Evolutionary conservation across 2,329 filamentous ascomycete genomes (phyloP).

Genomic region (Pestalotiopsis sp.): DNA sequence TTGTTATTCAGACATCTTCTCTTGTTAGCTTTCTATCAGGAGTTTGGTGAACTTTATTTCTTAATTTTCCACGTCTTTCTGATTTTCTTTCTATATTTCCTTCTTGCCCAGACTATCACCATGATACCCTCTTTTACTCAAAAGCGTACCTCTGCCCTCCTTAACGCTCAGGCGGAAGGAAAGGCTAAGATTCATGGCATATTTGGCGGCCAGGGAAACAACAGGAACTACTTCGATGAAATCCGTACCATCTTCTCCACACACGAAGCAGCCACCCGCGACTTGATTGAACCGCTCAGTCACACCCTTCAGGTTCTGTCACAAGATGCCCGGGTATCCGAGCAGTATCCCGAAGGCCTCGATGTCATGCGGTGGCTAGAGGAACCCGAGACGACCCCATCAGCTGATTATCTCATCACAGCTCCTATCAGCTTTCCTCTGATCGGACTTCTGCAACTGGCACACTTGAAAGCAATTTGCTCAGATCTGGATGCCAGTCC

Average conservation of each 20-base stretch:
- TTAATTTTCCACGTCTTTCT: not conserved
- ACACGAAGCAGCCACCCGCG: constrained; percentile 17
- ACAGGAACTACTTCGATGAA: constrained; percentile 23
- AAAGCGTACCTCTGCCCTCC: constrained; percentile 1
- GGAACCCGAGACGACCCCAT: constrained; percentile 26
- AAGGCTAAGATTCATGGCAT: constrained; percentile 20
- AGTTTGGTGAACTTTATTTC: not conserved
- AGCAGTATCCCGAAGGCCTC: constrained; percentile 26
- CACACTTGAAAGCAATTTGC: constrained; percentile 14
- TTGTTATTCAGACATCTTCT: not conserved
- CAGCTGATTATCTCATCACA: constrained; percentile 32
- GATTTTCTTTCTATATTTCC: not conserved
- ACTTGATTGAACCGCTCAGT: constrained; percentile 18
- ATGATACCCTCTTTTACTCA: not conserved
- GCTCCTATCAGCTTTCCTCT: constrained; percentile 40
- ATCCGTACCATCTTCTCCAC: constrained; percentile 21
- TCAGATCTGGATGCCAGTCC: constrained; percentile 26
- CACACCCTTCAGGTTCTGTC: constrained; percentile 19
- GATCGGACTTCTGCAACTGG: constrained; percentile 35
- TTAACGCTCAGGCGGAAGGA: constrained; percentile 13
- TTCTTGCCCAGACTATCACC: not conserved
- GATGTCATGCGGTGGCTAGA: constrained; percentile 30
- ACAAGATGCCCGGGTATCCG: constrained; percentile 19
- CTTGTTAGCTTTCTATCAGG: not conserved
- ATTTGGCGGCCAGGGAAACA: constrained; percentile 26